Conservation (phyloP, 495 filamentous ascomycete genomes). For the Penicillium pancosmium region DNA sequence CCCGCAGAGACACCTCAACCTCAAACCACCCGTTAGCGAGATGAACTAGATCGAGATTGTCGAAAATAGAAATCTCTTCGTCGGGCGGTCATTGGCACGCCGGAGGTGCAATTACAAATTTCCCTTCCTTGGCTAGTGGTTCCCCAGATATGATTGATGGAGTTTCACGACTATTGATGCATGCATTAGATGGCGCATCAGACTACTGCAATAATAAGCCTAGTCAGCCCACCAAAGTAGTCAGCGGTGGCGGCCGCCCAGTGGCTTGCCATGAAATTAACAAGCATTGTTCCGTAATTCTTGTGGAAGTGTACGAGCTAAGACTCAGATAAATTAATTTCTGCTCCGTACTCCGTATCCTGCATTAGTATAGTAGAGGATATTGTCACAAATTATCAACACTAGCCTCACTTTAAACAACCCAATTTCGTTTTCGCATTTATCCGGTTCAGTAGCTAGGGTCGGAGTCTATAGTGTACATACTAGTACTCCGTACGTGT, state of each 20-base stretch:
- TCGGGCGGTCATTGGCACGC: not conserved
- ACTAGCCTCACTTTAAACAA: not conserved
- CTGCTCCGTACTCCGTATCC: too few species aligned
- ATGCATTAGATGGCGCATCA: conserved; percentile 2
- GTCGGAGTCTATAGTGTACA: not conserved
- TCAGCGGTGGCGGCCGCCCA: not conserved
- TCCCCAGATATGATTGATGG: conserved; percentile 17
- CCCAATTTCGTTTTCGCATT: not conserved
- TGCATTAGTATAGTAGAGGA: too few species aligned
- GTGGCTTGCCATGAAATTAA: conserved; percentile 11
- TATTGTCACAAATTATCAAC: not conserved
- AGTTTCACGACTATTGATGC: conserved; percentile 13
- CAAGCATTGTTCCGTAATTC: not conserved
- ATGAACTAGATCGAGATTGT: not conserved
- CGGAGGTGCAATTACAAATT: not conserved
- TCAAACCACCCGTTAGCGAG: not conserved
- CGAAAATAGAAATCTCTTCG: not conserved
- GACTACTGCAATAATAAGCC: conserved; percentile 8
- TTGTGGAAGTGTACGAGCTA: not conserved
- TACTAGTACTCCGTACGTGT: not conserved
- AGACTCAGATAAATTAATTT: not conserved
- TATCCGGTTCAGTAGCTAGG: not conserved
- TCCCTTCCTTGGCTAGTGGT: not conserved
- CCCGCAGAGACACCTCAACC: not conserved
- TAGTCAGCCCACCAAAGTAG: conserved; percentile 7